Evolutionary conservation across 805 yeast genomes (phyloP), one percentile per base, ranked within the genome.

Genomic region (Citeromyces matritensis): DNA sequence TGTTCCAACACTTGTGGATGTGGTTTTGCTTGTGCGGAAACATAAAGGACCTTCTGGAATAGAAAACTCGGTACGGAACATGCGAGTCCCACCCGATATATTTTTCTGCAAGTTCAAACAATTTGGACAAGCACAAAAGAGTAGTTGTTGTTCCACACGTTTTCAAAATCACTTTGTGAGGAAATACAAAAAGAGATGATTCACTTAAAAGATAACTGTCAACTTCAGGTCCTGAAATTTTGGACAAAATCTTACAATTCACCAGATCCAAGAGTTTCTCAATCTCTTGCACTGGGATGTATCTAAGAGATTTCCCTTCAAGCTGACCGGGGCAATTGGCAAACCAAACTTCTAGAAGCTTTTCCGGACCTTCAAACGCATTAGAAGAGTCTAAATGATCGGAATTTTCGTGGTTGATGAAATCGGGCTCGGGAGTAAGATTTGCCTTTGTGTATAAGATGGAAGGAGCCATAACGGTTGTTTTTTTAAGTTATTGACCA

Each of bases 351-450:
- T 88, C 95, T 27, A 91, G 61, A 35, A 88, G 62, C 54, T 88
- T 91, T 54, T 88, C 97, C 23, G 98, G 97, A 5, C 98, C 97
- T 60, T 88, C 97, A 49, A 88, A 88, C 2, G 96, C 95, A 47
- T 73, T 79, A 9, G 94, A 65, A 12, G 95, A 85, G 57, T 86
- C 96, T 39, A 86, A 60, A 37, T 69, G 66, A 29, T 73, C 75
- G 6, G 94, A 77, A 31, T 82, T 60, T 37, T 77, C 82, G 51
- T 79, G 88, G 53, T 86, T 86, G 43, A 84, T 73, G 47, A 45
- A 55, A 29, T 54, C 60, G 6, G 42, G 40, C 19, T 33, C 35
- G 7, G 40, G 35, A 17, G 31, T 31, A 17, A 37, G 34, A 7
- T 42, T 38, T 15, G 33, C 32, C 28, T 28, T 27, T 33, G 30